Evolutionary conservation across 805 yeast species (phyloP).

Genomic region (Metschnikowia hibisci): DNA sequence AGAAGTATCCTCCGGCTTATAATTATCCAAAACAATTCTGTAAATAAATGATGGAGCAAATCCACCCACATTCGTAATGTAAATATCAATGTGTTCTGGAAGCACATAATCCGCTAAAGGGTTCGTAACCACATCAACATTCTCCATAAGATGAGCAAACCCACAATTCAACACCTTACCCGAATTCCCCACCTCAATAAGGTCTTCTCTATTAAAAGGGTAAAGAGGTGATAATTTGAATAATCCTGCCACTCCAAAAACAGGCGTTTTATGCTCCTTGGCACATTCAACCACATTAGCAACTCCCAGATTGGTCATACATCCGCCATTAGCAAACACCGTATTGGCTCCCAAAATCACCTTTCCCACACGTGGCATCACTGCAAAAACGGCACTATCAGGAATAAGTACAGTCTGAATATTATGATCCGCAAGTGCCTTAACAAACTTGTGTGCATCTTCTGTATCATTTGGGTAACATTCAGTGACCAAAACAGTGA

Average conservation of each 20-base stretch:
- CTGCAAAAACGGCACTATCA: slow-evolving; percentile 88
- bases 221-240: slow-evolving; percentile 90
- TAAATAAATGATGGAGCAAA: slow-evolving; percentile 94
- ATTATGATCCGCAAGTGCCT: slow-evolving; percentile 73
- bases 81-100: slow-evolving; percentile 92
- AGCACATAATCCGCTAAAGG: slow-evolving; percentile 88
- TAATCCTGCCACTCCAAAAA: slow-evolving; percentile 89
- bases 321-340: slow-evolving; percentile 95
- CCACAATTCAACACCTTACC: slow-evolving; percentile 82
- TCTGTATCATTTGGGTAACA: slow-evolving; percentile 85
- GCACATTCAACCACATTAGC: slow-evolving; percentile 95
- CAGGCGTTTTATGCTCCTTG: slow-evolving; percentile 92
- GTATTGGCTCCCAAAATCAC: slow-evolving; percentile 90
- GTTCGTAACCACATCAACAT: slow-evolving; percentile 72
- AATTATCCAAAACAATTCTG: slow-evolving; percentile 91
- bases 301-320: slow-evolving; percentile 84
- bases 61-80: slow-evolving; percentile 93
- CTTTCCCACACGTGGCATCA: slow-evolving; percentile 96
- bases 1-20: slow-evolving; percentile 76
- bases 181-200: slow-evolving; percentile 89
- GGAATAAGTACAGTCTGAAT: slow-evolving; percentile 90
- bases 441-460: slow-evolving; percentile 74
- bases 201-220: slow-evolving; percentile 79
- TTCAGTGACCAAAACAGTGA: slow-evolving; percentile 89
- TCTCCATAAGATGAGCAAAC: slow-evolving; percentile 63